A percentile compares a stretch with the other conserved stretches of the same genome.
Conservation (phyloP, 2,329 filamentous ascomycete species). For the Sporothrix brunneoviolacea region DNA sequence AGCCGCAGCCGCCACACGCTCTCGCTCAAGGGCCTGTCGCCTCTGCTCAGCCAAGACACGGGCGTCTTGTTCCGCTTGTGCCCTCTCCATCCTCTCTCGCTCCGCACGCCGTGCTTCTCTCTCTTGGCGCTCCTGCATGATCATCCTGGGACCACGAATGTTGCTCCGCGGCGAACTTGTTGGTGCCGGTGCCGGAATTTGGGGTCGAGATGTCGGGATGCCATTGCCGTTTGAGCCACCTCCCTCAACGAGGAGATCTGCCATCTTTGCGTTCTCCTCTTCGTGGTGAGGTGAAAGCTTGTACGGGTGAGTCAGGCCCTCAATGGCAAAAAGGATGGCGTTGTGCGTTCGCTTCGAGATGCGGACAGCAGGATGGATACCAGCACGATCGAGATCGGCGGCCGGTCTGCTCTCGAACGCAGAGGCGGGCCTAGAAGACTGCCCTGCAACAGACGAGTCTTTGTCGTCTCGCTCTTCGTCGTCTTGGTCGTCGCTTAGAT, state of each 20-base stretch:
- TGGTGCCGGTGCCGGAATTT: slow-evolving; percentile 42
- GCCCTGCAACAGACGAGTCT: slow-evolving; percentile 27
- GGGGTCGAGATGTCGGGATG: slow-evolving; percentile 34
- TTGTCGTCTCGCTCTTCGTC: slow-evolving; percentile 24
- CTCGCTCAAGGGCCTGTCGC: slow-evolving; percentile 26
- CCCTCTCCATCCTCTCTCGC: slow-evolving; percentile 54
- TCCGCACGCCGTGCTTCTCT: slow-evolving; percentile 67
- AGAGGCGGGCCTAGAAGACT: background rate
- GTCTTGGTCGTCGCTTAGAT: slow-evolving; percentile 40
- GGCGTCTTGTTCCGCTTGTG: slow-evolving; percentile 51
- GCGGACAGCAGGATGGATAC: slow-evolving; percentile 45
- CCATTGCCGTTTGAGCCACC: slow-evolving; percentile 51
- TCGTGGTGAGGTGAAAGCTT: slow-evolving; percentile 75
- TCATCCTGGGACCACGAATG: slow-evolving; percentile 78
- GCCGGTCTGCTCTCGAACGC: slow-evolving; percentile 17
- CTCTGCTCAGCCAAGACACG: slow-evolving; percentile 49
- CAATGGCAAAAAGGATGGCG: slow-evolving; percentile 85
- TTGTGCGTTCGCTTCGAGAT: slow-evolving; percentile 81
- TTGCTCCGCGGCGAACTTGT: slow-evolving; percentile 51
- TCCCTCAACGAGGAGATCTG: slow-evolving; percentile 62
- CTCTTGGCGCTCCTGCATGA: slow-evolving; percentile 80
- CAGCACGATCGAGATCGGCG: slow-evolving; percentile 27
- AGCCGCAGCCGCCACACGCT: slow-evolving; percentile 51
- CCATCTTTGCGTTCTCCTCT: slow-evolving; percentile 90
- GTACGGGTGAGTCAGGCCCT: slow-evolving; percentile 77